These are phyloP conservation scores for Macrophomina phaseolina DNA, from an alignment of 2,329 filamentous ascomycete genomes.

Conservation along the genomic window DNA sequence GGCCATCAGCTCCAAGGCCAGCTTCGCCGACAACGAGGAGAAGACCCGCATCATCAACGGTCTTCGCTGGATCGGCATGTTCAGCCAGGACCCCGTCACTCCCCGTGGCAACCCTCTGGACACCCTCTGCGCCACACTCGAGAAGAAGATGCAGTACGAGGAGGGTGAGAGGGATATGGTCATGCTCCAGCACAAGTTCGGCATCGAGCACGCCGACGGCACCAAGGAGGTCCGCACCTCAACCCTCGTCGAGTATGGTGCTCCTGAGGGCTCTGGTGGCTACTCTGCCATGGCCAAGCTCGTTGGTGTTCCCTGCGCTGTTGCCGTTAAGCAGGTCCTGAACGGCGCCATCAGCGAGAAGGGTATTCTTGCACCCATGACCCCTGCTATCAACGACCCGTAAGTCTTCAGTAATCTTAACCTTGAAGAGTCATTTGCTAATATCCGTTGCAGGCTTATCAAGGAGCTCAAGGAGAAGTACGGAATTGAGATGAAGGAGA, in stretches of 20 bases:
- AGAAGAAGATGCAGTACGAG: constrained; percentile 90
- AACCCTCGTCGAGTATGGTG: constrained; percentile 83
- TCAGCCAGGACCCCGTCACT: constrained; percentile 71
- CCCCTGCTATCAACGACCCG: constrained; percentile 70
- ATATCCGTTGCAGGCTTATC: constrained; percentile 56
- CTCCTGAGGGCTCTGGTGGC: constrained; percentile 71
- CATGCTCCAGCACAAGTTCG: constrained; percentile 80
- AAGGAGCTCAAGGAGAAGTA: constrained; percentile 80
- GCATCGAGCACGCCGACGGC: constrained; percentile 82
- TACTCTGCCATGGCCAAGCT: constrained; percentile 86
- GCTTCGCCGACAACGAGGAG: constrained; percentile 71
- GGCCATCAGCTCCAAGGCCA: constrained; percentile 76
- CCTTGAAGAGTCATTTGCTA: neutral
- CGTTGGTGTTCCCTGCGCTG: constrained; percentile 76
- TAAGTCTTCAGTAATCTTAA: neutral
- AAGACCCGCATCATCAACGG: constrained; percentile 73
- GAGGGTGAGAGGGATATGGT: constrained; percentile 84
- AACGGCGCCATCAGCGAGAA: constrained; percentile 74
- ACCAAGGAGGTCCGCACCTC: constrained; percentile 77
- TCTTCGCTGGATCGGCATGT: constrained; percentile 73
- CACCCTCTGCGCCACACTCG: constrained; percentile 86
- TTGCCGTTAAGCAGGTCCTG: constrained; percentile 78
- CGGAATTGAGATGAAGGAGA: constrained; percentile 74
- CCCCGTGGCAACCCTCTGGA: constrained; percentile 82
- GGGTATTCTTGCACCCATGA: constrained; percentile 80